These are phyloP conservation scores for Colletotrichum liaoningense DNA, from an alignment of 2,329 filamentous ascomycete genomes.

Conservation along the genomic window DNA sequence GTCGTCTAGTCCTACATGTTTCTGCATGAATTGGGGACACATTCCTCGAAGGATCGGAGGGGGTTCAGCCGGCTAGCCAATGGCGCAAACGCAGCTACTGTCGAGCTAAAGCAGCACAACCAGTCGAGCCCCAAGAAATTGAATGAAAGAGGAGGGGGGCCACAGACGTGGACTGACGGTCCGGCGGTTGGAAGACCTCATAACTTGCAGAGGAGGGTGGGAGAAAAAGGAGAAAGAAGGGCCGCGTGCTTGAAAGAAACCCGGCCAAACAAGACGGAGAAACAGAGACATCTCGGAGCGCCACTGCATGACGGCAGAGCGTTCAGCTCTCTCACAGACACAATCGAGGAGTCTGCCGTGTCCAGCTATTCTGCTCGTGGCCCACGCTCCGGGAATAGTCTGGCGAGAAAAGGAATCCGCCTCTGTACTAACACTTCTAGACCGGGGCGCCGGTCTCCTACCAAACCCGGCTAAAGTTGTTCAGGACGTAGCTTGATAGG, in stretches of 20 bases:
- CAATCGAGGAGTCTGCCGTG: neutral
- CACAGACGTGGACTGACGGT: neutral
- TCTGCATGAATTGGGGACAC: neutral
- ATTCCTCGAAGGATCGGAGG: neutral
- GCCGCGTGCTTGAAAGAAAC: neutral
- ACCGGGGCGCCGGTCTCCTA: neutral
- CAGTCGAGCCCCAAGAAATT: neutral
- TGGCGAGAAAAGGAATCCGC: neutral
- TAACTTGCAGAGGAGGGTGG: neutral
- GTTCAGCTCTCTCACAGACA: neutral
- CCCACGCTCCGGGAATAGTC: neutral
- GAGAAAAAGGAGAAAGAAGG: neutral
- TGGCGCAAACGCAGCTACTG: neutral
- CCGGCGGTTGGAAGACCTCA: neutral
- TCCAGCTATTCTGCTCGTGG: constrained; percentile 6
- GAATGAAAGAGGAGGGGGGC: neutral
- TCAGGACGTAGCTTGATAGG: neutral
- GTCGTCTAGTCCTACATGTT: neutral
- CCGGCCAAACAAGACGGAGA: neutral
- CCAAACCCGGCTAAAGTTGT: neutral
- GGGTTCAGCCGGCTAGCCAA: neutral
- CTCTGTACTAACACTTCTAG: neutral
- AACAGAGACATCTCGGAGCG: constrained; percentile 6
- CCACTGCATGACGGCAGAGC: neutral
- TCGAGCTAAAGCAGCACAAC: neutral